These are phyloP conservation scores for Penicillium verhagenii DNA, from an alignment of 495 filamentous ascomycete genomes.

Conservation along the genomic window DNA sequence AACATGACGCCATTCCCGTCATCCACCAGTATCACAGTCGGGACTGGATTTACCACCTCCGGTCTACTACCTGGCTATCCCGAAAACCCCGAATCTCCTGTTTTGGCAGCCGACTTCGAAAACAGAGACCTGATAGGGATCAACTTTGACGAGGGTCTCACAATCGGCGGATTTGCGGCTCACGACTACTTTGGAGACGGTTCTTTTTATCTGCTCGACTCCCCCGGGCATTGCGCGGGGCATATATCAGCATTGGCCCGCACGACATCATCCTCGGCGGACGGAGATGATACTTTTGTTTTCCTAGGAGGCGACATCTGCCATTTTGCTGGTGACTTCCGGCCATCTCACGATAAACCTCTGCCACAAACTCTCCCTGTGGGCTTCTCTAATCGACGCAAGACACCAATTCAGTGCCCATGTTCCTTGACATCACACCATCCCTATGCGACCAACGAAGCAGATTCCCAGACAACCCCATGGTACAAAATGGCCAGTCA, in stretches of 20 bases:
- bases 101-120: constrained; percentile 1
- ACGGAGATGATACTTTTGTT: constrained; percentile 44
- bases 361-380: too few relatives aligned
- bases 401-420: too few relatives aligned
- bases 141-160: background rate
- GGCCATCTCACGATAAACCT: too few relatives aligned
- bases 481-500: too few relatives aligned
- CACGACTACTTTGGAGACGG: constrained; percentile 54
- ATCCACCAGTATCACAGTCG: constrained; percentile 50
- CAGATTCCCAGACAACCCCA: too few relatives aligned
- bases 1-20: constrained; percentile 47
- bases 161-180: constrained; percentile 30
- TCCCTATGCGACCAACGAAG: too few relatives aligned
- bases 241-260: constrained; percentile 44
- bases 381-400: too few relatives aligned
- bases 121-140: background rate
- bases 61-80: constrained; percentile 53
- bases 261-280: constrained; percentile 28
- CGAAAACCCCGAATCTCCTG: constrained; percentile 26
- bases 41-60: constrained; percentile 48
- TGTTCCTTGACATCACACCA: too few relatives aligned
- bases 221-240: constrained; percentile 46
- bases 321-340: constrained; percentile 52
- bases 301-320: constrained; percentile 49
- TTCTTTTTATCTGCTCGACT: constrained; percentile 47